Evolutionary conservation across 2,329 filamentous ascomycete species (phyloP), one percentile per base, ranked within the genome.

Genomic region (Diplodia scrobiculata): DNA sequence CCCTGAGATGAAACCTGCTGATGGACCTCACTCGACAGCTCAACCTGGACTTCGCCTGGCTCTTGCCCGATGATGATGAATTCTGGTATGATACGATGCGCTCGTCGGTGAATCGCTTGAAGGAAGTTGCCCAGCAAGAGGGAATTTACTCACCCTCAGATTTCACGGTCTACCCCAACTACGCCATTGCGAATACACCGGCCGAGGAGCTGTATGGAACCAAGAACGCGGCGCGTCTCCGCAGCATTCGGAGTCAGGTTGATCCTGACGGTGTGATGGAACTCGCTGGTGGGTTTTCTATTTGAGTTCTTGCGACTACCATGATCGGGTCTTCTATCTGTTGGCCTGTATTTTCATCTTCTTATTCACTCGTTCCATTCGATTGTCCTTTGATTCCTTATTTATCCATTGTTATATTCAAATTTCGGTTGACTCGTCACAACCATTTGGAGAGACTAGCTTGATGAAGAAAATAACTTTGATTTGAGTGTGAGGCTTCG

Each of bases 191-290:
- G n/a, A 51, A 62, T n/a, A 62, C 58, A 6, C 38, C 29, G 29
- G 58, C 58, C 1, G 58, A 50, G 45, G 45, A 62, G 5, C 25
- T 62, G 10, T 62, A 62, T 13, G 58, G 58, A 25, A 32, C 17
- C 2, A 27, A 47, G 13, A 60, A 60, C 41, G 55, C 55, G 6
- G 55, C 38, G 17, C 38, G 55, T 45, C 27, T 60, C 21, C 45
- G 38, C 3, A 32, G 21, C 14, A 60, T 60, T 21, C 55, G 55
- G 21, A 48, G 25, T 17, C 38, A 45, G 38, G 55, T 60, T 32
- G 55, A 60, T 38, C 55, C 55, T 29, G 55, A 60, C 25, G 21
- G 55, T n/a, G 55, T 60, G 3, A 60, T 60, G 55, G 10, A 41
- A 6, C 55, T 60, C 1, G 41, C 55, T 13, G 55, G 55, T 9